phyloP scores from a whole-genome alignment of 2,329 filamentous ascomycete species.

The Trichoderma sp. region DNA sequence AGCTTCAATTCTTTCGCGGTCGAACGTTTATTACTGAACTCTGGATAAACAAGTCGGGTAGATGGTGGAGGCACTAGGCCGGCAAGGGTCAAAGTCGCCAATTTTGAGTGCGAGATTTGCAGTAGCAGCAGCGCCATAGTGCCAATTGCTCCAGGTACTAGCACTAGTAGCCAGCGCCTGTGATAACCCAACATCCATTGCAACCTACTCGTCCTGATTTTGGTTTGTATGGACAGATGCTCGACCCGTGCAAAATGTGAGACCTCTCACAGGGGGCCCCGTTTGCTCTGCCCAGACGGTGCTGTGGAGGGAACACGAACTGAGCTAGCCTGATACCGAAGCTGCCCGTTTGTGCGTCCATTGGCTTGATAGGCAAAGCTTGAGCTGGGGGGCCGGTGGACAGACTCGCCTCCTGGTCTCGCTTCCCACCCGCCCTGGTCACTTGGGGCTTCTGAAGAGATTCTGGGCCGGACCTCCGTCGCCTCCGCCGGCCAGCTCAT shows the following conservation, averaged over 20 bases:
- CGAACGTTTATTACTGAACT: background rate
- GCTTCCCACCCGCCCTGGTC: slow-evolving; percentile 17
- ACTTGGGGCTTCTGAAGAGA: slow-evolving; percentile 11
- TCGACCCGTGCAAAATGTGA: background rate
- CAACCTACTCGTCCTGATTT: background rate
- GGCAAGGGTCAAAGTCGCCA: background rate
- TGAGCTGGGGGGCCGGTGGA: slow-evolving; percentile 6
- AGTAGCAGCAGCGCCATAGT: background rate
- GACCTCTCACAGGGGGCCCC: background rate
- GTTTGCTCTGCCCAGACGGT: background rate
- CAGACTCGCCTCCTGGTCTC: background rate
- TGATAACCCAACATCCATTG: background rate
- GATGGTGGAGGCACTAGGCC: background rate
- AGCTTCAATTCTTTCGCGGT: background rate
- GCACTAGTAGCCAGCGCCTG: background rate
- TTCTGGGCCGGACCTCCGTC: slow-evolving; percentile 14
- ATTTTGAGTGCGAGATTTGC: slow-evolving; percentile 1
- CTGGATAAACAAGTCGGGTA: background rate
- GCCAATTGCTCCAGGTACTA: background rate
- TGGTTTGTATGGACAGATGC: background rate
- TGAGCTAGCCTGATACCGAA: slow-evolving; percentile 19
- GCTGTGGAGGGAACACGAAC: slow-evolving; percentile 19
- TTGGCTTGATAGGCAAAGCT: slow-evolving; percentile 10
- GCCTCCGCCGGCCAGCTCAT: slow-evolving; percentile 13
- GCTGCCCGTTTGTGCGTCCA: slow-evolving; percentile 15